A percentile compares a stretch with the other conserved stretches of the same genome.
Evolutionary conservation across 75 land plant genomes (phyloP).

Genomic region (Pinus taeda): DNA sequence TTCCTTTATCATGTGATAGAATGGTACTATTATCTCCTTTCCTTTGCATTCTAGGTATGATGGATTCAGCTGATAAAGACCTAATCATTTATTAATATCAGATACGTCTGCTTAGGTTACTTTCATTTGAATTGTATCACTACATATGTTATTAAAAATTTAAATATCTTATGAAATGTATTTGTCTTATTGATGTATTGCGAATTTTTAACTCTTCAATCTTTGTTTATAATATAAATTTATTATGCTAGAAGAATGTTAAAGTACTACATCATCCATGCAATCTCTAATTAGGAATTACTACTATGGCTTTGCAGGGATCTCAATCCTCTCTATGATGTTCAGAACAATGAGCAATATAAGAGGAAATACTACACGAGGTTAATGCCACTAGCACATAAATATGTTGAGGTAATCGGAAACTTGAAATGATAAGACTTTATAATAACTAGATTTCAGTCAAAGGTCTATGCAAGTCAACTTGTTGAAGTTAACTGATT

Average conservation of each 20-base stretch:
- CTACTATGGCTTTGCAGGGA: conserved; percentile 54
- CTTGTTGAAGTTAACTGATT: background rate
- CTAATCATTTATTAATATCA: background rate
- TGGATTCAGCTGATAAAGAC: too few relatives aligned
- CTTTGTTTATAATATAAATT: background rate
- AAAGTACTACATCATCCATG: background rate
- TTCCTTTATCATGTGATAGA: too few relatives aligned
- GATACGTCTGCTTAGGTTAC: background rate
- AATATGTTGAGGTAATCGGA: conserved; percentile 64
- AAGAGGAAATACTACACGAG: conserved; percentile 68
- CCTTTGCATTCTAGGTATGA: too few relatives aligned
- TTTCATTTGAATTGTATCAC: background rate
- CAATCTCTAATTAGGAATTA: background rate
- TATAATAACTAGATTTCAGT: background rate
- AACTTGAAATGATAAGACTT: background rate
- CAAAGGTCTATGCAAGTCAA: background rate
- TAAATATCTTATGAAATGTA: background rate
- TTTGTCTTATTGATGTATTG: background rate
- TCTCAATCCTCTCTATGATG: conserved; percentile 84
- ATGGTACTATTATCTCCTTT: too few relatives aligned
- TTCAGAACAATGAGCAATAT: conserved; percentile 43
- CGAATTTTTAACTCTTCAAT: background rate
- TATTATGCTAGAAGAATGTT: background rate
- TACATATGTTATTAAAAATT: background rate
- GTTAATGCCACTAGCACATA: conserved; percentile 64